Conservation (phyloP, 2,329 filamentous ascomycete species). For the Pestalotiopsis fici region DNA sequence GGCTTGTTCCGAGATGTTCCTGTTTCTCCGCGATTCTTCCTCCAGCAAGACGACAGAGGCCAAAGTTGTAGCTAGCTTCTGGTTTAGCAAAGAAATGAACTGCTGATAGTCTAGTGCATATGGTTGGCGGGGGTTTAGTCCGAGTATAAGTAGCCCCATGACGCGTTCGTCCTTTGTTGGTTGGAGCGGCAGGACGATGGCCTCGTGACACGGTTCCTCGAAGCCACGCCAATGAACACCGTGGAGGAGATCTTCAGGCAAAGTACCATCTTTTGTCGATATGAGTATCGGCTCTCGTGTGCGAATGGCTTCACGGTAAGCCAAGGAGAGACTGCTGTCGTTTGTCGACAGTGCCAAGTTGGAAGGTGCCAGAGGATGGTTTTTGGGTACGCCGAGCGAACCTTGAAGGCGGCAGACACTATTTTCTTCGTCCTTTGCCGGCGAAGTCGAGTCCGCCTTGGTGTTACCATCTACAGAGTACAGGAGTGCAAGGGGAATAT, state of each 20-base stretch:
- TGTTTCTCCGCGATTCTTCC: slow-evolving; percentile 65
- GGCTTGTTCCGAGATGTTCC: slow-evolving; percentile 62
- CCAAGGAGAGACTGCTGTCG: slow-evolving; percentile 37
- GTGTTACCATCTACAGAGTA: slow-evolving; percentile 48
- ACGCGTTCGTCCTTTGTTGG: slow-evolving; percentile 65
- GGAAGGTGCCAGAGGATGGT: slow-evolving; percentile 41
- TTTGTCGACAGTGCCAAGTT: slow-evolving; percentile 36
- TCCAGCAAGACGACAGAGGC: slow-evolving; percentile 72
- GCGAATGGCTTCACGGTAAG: slow-evolving; percentile 39
- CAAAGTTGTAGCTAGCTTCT: slow-evolving; percentile 66
- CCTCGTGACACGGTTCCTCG: slow-evolving; percentile 63
- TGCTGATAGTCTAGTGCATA: slow-evolving; percentile 74
- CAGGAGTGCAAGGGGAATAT: slow-evolving; percentile 52
- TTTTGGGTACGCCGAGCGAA: slow-evolving; percentile 44
- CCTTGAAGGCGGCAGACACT: slow-evolving; percentile 44
- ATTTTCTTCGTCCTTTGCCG: slow-evolving; percentile 17
- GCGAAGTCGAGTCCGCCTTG: slow-evolving; percentile 16
- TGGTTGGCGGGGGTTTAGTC: slow-evolving; percentile 69
- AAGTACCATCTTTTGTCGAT: slow-evolving; percentile 47
- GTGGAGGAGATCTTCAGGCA: slow-evolving; percentile 59
- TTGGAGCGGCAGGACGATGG: slow-evolving; percentile 70
- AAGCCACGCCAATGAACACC: slow-evolving; percentile 65
- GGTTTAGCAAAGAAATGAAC: slow-evolving; percentile 58
- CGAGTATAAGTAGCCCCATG: slow-evolving; percentile 69
- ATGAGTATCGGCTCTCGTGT: slow-evolving; percentile 40